Evolutionary conservation across 1,284 basidiomycete species (phyloP).

Genomic region (Naganishia liquefaciens): DNA sequence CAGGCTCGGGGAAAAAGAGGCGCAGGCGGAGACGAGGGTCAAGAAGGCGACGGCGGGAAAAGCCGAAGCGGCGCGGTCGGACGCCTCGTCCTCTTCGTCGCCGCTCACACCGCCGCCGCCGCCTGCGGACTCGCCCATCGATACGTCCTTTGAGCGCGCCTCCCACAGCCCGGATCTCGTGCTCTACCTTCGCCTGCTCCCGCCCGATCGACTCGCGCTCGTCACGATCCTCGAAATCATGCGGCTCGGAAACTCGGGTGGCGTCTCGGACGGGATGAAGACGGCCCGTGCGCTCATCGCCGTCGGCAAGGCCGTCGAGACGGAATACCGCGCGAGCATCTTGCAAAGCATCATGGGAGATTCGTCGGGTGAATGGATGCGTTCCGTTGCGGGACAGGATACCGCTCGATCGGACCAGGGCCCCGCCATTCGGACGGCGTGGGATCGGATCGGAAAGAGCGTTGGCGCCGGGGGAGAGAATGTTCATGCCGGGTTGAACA

Average conservation of each 20-base stretch:
- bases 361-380: slow-evolving; percentile 22
- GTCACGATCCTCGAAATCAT: slow-evolving; percentile 89
- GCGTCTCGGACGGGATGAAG: slow-evolving; percentile 84
- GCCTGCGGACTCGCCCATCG: slow-evolving; percentile 6
- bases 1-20: slow-evolving; percentile 53
- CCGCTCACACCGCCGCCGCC: too few species aligned
- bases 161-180: slow-evolving; percentile 39
- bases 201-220: slow-evolving; percentile 76
- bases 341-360: slow-evolving; percentile 61
- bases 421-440: slow-evolving; percentile 33
- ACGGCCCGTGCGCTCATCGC: slow-evolving; percentile 78
- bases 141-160: slow-evolving; percentile 17
- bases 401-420: background rate
- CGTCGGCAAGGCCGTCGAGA: slow-evolving; percentile 82
- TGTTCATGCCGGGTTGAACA: background rate
- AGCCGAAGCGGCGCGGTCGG: too few species aligned
- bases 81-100: too few species aligned
- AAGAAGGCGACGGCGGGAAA: slow-evolving; percentile 35
- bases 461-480: slow-evolving; percentile 57
- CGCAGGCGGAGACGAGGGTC: slow-evolving; percentile 46
- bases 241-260: slow-evolving; percentile 75
- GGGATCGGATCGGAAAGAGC: slow-evolving; percentile 55
- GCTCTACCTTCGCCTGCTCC: slow-evolving; percentile 71
- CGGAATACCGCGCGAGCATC: slow-evolving; percentile 81
- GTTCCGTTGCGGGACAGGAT: slow-evolving; percentile 39